Evolutionary conservation across 768 basidiomycete species (phyloP).

Genomic region (Tephrocybe sp.): DNA sequence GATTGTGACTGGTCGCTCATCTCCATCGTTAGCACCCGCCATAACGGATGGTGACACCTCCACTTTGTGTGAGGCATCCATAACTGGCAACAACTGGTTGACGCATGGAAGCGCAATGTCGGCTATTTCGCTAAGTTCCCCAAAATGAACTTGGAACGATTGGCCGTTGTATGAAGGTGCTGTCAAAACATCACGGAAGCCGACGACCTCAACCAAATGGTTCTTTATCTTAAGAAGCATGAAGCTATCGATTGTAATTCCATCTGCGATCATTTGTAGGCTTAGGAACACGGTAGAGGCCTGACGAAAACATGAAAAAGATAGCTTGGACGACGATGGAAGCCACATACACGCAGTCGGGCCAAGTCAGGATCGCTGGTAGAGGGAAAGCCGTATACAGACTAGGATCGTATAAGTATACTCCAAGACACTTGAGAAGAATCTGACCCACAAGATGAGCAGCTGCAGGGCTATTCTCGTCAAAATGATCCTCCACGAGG

Average conservation of each 20-base stretch:
- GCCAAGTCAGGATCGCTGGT: constrained; percentile 45
- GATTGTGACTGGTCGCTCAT: constrained; percentile 38
- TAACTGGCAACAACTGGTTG: constrained; percentile 49
- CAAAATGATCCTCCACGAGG: constrained; percentile 53
- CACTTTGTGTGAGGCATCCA: constrained; percentile 57
- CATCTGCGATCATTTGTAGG: constrained; percentile 66
- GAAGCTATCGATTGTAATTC: constrained; percentile 48
- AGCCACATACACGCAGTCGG: constrained; percentile 39
- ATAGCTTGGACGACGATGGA: background rate
- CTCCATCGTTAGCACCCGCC: constrained; percentile 34
- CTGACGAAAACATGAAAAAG: constrained; percentile 28
- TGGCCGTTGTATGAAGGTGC: constrained; percentile 45
- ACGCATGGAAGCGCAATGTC: constrained; percentile 51
- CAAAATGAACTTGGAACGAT: constrained; percentile 53
- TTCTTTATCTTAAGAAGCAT: constrained; percentile 62
- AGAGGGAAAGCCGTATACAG: constrained; percentile 42
- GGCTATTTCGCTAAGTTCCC: constrained; percentile 39
- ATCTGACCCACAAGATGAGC: constrained; percentile 36
- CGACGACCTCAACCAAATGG: constrained; percentile 44
- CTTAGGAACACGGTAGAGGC: constrained; percentile 54
- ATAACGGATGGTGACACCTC: constrained; percentile 44
- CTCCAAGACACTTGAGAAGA: background rate
- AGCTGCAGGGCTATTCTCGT: constrained; percentile 33
- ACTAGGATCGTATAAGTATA: constrained; percentile 23
- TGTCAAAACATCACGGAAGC: constrained; percentile 50